Base-by-base conservation (phyloP, 106 monocot genomes). In the Allium fistulosum region DNA sequence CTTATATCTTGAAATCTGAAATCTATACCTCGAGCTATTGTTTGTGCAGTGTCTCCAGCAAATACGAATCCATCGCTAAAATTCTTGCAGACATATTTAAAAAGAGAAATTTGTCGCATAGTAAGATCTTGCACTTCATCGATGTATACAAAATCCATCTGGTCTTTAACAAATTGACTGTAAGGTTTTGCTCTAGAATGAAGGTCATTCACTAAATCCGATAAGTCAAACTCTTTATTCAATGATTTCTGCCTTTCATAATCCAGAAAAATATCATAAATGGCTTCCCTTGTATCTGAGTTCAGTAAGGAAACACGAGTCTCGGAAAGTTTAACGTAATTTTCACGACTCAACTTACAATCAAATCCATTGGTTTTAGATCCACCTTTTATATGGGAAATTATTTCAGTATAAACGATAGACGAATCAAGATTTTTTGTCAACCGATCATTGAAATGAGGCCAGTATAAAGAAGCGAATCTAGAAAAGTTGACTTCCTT, bases 81-180 rank as follows among this genome's bases (percentile, higher is more conserved):
- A 60, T 91, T 91, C 11, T 22, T 79, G 68, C 84, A 84, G 4
- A 87, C 66, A 70, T 84, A 72, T 59, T 73, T 87, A 10, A 91
- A 77, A 16, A 91, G 77, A 67, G 81, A 73, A 62, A 91, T 74
- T 48, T 91, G 87, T 64, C 53, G 67, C 80, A 84, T 74, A 0
- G 90, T 87, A 17, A 91, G 77, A 69, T 91, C 90, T 27, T 91
- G 90, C 27, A 91, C 90, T 72, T 87, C 90, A 75, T 91, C 90
- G 46, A 91, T 67, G 52, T 91, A 91, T 26, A 91, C 68, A 69
- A 74, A 91, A 77, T 91, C 90, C 4, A 91, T 48, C 17, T 72
- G 71, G 5, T 64, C 72, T 37, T 66, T 76, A 8, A 27, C 15
- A 57, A 46, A 72, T n/a, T 75, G 76, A 48, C 68, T 72, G 53